A percentile compares a stretch with the other conserved stretches of the same genome.
Evolutionary conservation across 2,329 filamentous ascomycete genomes (phyloP).

Genomic region (Fusarium decemcellulare): DNA sequence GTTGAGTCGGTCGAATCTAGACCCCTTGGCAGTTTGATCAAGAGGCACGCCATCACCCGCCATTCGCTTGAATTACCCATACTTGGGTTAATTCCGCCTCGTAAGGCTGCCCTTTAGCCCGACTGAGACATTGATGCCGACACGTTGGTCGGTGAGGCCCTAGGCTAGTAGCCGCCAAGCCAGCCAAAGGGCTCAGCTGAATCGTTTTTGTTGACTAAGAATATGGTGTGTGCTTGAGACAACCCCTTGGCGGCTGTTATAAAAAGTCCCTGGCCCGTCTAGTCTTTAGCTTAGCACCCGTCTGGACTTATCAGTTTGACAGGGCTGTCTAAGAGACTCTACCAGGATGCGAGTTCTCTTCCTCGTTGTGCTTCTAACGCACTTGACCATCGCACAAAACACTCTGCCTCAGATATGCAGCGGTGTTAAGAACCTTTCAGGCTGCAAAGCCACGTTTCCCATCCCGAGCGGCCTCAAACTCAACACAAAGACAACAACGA

Average conservation of each 20-base stretch:
- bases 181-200: slow-evolving; percentile 4
- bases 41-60: neutral
- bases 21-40: neutral
- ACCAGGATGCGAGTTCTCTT: neutral
- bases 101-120: neutral
- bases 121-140: neutral
- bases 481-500: neutral
- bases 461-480: neutral
- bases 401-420: neutral
- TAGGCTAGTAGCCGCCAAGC: neutral
- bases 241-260: fast-evolving
- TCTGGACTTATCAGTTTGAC: fast-evolving
- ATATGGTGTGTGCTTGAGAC: neutral
- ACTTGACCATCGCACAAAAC: neutral
- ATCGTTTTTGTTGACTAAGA: neutral
- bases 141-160: neutral
- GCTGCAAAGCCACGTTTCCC: neutral
- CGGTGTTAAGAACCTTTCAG: neutral
- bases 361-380: neutral
- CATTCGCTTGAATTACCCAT: neutral
- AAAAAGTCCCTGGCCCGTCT: neutral
- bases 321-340: neutral
- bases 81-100: neutral
- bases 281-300: neutral
- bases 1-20: neutral